A percentile compares a stretch with the other conserved stretches of the same genome.
phyloP scores from a whole-genome alignment of 208 protist genomes.

The Crithidia sp. region DNA sequence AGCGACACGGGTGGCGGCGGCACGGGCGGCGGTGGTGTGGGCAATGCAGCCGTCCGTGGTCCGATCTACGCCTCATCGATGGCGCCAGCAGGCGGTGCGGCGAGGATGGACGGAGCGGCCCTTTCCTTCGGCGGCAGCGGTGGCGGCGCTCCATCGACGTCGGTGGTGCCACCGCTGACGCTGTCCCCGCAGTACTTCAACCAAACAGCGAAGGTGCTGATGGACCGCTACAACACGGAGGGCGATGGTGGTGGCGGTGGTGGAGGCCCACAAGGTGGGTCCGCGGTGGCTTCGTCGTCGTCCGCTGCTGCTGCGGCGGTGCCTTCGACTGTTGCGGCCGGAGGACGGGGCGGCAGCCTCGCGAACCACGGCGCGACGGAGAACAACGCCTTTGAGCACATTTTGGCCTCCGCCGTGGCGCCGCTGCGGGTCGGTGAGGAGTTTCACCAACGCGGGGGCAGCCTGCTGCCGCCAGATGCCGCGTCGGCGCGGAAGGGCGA shows the following conservation, averaged over 20 bases:
- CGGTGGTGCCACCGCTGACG: constrained; percentile 1
- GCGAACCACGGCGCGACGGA: constrained; percentile 21
- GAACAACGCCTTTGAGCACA: constrained; percentile 50
- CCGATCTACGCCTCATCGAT: constrained; percentile 35
- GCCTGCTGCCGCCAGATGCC: neutral
- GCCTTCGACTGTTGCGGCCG: neutral
- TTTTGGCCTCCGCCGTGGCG: constrained; percentile 42
- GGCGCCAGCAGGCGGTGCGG: neutral
- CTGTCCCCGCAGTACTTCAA: constrained; percentile 38
- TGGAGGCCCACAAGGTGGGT: neutral
- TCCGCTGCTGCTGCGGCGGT: neutral
- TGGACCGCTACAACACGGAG: constrained; percentile 37
- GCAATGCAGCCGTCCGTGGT: neutral
- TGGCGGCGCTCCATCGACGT: neutral
- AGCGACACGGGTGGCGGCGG: constrained; percentile 12
- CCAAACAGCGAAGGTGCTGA: constrained; percentile 40
- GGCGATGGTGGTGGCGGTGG: neutral
- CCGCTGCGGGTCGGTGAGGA: constrained; percentile 31
- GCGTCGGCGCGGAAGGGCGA: neutral
- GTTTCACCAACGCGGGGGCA: constrained; percentile 47
- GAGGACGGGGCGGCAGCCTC: neutral
- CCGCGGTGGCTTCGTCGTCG: neutral
- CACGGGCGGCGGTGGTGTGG: constrained; percentile 11
- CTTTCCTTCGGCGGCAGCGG: neutral
- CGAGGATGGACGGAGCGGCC: neutral